Conservation (phyloP, 208 protist species). For the Trypanosoma rangeli region DNA sequence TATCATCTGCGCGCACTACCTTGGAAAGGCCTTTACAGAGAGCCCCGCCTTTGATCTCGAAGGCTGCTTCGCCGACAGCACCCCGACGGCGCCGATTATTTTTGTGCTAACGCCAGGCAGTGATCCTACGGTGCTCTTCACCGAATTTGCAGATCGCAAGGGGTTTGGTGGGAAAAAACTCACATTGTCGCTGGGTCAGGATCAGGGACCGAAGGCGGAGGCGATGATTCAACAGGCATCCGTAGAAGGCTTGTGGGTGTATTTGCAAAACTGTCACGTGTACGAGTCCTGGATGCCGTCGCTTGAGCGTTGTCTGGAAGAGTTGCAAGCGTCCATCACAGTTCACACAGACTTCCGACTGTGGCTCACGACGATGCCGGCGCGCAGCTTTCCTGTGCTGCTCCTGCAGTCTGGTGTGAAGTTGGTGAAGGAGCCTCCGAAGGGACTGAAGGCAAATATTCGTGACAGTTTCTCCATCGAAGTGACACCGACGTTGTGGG, state of each 20-base stretch:
- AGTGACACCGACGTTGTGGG: slow-evolving; percentile 77
- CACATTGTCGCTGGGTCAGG: slow-evolving; percentile 95
- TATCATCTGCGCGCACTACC: slow-evolving; percentile 64
- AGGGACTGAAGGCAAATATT: slow-evolving; percentile 95
- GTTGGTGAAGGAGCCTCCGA: slow-evolving; percentile 97
- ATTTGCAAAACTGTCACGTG: slow-evolving; percentile 96
- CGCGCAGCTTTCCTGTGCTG: slow-evolving; percentile 89
- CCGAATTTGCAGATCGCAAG: slow-evolving; percentile 92
- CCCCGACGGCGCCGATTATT: slow-evolving; percentile 90
- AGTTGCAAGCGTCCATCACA: slow-evolving; percentile 54
- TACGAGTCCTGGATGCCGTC: slow-evolving; percentile 94
- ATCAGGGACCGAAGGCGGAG: slow-evolving; percentile 92
- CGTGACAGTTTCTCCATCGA: slow-evolving; percentile 76
- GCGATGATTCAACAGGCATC: slow-evolving; percentile 84
- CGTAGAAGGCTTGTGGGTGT: slow-evolving; percentile 92
- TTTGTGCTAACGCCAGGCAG: slow-evolving; percentile 95
- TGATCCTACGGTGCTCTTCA: slow-evolving; percentile 93
- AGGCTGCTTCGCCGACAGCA: slow-evolving; percentile 91
- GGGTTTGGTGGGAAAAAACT: slow-evolving; percentile 89
- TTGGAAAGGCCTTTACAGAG: slow-evolving; percentile 91
- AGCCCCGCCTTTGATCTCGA: slow-evolving; percentile 91
- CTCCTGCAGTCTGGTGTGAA: slow-evolving; percentile 96
- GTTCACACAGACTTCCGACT: slow-evolving; percentile 94
- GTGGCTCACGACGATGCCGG: slow-evolving; percentile 97
- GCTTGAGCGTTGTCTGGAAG: slow-evolving; percentile 91